Percentiles rank a stretch among this genome's conserved stretches.
phyloP scores from a whole-genome alignment of 345 rosid genomes.

The Combretum micranthum region DNA sequence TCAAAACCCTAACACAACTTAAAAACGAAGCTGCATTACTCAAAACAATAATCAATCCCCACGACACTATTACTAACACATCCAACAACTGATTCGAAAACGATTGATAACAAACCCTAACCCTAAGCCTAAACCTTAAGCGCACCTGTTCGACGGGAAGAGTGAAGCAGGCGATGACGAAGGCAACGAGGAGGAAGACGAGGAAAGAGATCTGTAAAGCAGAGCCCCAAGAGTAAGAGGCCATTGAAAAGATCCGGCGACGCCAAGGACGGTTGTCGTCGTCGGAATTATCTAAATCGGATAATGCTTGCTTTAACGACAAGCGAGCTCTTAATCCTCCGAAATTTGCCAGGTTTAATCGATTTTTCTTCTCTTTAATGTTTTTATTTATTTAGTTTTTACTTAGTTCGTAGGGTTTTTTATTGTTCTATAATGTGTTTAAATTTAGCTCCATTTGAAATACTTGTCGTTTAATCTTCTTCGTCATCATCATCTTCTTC shows the following conservation, averaged over 20 bases:
- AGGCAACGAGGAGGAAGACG: slow-evolving; percentile 56
- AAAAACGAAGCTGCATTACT: too few relatives aligned
- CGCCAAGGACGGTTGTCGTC: slow-evolving; percentile 55
- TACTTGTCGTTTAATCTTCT: too few relatives aligned
- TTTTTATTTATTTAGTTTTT: too few relatives aligned
- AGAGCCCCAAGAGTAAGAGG: slow-evolving; percentile 55
- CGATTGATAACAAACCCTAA: slow-evolving; percentile 2
- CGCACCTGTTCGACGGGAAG: slow-evolving; percentile 87
- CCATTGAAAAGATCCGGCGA: slow-evolving; percentile 37
- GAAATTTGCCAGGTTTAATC: slow-evolving; percentile 45
- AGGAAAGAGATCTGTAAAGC: slow-evolving; percentile 67
- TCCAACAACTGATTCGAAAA: not conserved
- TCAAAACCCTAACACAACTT: too few relatives aligned
- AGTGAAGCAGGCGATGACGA: slow-evolving; percentile 68
- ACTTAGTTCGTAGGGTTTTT: too few relatives aligned
- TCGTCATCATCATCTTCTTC: too few relatives aligned
- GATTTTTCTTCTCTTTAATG: too few relatives aligned
- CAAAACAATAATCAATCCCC: too few relatives aligned
- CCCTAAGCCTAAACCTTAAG: not conserved
- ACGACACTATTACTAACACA: too few relatives aligned
- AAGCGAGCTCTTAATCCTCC: slow-evolving; percentile 42
- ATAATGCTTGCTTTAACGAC: slow-evolving; percentile 38
- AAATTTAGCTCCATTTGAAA: too few relatives aligned
- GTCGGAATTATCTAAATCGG: slow-evolving; percentile 30
- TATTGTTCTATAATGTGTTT: too few relatives aligned